Percentiles rank a stretch among this genome's conserved stretches.
phyloP scores from a whole-genome alignment of 2,329 filamentous ascomycete species.

The Colletotrichum sp. region DNA sequence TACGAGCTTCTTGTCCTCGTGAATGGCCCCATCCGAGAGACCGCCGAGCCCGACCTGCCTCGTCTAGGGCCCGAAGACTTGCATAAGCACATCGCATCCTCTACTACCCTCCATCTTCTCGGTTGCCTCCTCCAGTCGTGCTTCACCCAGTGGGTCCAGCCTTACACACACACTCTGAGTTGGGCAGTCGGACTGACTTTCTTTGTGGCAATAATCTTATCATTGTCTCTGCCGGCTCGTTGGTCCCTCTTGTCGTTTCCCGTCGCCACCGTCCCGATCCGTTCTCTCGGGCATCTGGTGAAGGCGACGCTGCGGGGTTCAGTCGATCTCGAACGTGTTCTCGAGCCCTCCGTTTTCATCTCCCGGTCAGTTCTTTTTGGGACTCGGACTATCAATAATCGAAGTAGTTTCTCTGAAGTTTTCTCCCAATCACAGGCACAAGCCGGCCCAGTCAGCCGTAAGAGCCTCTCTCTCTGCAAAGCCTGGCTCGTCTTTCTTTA shows the following conservation, averaged over 20 bases:
- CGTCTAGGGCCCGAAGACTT: not conserved
- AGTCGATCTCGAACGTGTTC: not conserved
- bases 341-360: not conserved
- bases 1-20: not conserved
- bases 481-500: too few species aligned
- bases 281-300: not conserved
- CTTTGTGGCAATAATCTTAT: conserved; percentile 8
- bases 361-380: too few species aligned
- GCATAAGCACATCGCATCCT: not conserved
- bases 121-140: not conserved
- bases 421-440: too few species aligned
- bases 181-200: not conserved
- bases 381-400: too few species aligned
- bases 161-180: not conserved
- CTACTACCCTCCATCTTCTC: not conserved
- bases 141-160: not conserved
- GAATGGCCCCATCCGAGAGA: not conserved
- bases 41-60: not conserved
- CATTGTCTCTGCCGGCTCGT: not conserved
- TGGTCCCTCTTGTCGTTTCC: not conserved
- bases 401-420: too few species aligned
- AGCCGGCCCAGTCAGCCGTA: too few species aligned
- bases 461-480: too few species aligned
- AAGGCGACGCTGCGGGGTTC: not conserved
- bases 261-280: not conserved